Percentiles rank a stretch among this genome's conserved stretches.
phyloP scores from a whole-genome alignment of 2,329 filamentous ascomycete species.

The Botrytis porri region DNA sequence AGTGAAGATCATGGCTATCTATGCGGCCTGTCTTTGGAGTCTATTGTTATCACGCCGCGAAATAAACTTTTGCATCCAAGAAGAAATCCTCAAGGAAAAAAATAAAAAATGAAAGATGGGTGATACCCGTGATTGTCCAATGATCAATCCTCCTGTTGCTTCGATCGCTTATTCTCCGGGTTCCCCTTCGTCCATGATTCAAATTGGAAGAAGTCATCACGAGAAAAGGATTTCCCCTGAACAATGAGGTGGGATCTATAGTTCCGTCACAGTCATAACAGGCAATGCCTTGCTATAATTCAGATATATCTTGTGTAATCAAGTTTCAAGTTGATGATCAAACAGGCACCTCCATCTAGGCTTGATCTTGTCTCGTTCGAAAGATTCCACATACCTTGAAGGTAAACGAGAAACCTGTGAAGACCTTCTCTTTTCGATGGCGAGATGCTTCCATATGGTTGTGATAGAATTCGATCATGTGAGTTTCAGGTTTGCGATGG shows the following conservation, averaged over 20 bases:
- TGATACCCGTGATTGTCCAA: not conserved
- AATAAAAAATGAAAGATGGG: too few relatives aligned
- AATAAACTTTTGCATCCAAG: not conserved
- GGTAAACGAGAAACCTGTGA: not conserved
- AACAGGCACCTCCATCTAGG: conserved; percentile 29
- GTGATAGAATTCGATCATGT: not conserved
- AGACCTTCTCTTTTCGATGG: not conserved
- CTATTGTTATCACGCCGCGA: conserved; percentile 3
- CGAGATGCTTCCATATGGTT: not conserved
- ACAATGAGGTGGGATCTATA: not conserved
- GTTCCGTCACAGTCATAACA: not conserved
- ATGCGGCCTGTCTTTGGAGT: conserved; percentile 1
- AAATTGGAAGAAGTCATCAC: not conserved
- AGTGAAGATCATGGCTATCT: conserved; percentile 1
- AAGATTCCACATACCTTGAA: not conserved
- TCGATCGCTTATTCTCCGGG: not conserved
- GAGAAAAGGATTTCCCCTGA: not conserved
- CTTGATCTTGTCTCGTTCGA: conserved; percentile 12
- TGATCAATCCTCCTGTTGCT: not conserved
- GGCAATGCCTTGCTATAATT: conserved; percentile 4
- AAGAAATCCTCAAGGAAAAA: not conserved
- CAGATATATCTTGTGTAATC: conserved; percentile 4
- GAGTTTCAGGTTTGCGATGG: not conserved
- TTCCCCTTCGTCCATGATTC: not conserved
- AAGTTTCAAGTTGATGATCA: conserved; percentile 33